Evolutionary conservation across 2,329 filamentous ascomycete species (phyloP), one percentile per base, ranked within the genome.

Genomic region (Cladobotryum protrusum): DNA sequence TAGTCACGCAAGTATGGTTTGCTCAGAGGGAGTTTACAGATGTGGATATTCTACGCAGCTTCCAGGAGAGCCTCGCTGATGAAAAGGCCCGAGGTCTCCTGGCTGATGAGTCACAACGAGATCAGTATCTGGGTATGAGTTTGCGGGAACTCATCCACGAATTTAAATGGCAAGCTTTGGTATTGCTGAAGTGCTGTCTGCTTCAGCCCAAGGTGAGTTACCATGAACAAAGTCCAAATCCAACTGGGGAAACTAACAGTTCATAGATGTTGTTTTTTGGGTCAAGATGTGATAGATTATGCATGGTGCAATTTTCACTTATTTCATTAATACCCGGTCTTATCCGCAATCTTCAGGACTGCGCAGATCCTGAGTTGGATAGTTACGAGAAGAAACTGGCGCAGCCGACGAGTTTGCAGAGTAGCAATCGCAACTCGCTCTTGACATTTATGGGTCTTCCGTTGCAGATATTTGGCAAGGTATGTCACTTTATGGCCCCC

Each of bases 261-360:
- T 24, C 36, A 6, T n/a, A 96, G 91, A 97, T 97, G 87, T 83
- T 99, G 48, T 97, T 99, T 73, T 99, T 97, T 62, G 91, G 93
- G 54, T 90, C 92, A n/a, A 84, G 90, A 60, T 97, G 93, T 68
- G 93, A 99, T 69, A 81, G 87, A 56, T 74, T 99, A 58, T 99
- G 93, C 78, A 95, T 97, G 87, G 91, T 96, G 71, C 93, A 99
- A 68, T 99, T 97, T 72, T 93, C 92, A 40, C 79, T 99, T 42
- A 86, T 99, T 59, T 96, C 92, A 47, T 76, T 99, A 62, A 95
- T 99, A 72, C 93, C 93, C 43, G 90, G 91, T 52, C 81, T 99
- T 50, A 84, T 97, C 62, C 83, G 89, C 61, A 89, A 87, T 61
- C 79, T 99, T n/a, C 85, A 95, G 69, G 93, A 99, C 70, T 95